These are phyloP conservation scores for Gastrolobium bilobum DNA, from an alignment of 306 rosid species.

Conservation along the genomic window DNA sequence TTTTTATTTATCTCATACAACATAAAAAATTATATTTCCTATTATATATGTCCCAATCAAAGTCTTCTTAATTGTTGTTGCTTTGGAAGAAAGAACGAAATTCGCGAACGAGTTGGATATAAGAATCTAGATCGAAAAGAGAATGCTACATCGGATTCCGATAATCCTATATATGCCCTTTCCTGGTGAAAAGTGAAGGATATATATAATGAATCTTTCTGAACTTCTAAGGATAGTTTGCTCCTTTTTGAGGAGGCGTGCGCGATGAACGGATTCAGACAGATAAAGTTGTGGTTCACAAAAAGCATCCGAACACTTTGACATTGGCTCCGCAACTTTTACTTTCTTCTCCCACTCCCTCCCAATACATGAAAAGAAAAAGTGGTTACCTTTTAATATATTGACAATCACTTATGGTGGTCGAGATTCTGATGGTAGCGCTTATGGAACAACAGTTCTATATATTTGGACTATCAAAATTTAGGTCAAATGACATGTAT, in stretches of 20 bases:
- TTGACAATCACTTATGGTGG: neutral
- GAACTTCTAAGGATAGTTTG: constrained; percentile 40
- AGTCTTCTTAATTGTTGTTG: neutral
- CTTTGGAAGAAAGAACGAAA: constrained; percentile 23
- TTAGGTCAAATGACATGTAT: neutral
- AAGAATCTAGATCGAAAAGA: constrained; percentile 36
- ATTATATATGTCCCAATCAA: too few species aligned
- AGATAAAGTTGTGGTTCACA: constrained; percentile 44
- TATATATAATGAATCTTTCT: constrained; percentile 27
- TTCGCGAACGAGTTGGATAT: constrained; percentile 26
- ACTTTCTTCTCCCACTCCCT: neutral
- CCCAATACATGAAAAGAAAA: neutral
- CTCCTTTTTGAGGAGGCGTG: constrained; percentile 50
- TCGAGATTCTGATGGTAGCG: neutral
- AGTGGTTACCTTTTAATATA: neutral
- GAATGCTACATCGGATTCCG: constrained; percentile 42
- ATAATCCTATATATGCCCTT: constrained; percentile 5
- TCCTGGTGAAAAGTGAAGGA: constrained; percentile 33
- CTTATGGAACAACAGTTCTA: neutral
- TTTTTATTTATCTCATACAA: too few species aligned
- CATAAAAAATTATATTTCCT: too few species aligned
- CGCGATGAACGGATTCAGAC: constrained; percentile 39
- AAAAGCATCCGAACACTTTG: constrained; percentile 23
- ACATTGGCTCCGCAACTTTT: constrained; percentile 2
- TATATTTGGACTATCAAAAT: neutral